Conservation (phyloP, 2,329 filamentous ascomycete genomes). For the Cladophialophora psammophila region DNA sequence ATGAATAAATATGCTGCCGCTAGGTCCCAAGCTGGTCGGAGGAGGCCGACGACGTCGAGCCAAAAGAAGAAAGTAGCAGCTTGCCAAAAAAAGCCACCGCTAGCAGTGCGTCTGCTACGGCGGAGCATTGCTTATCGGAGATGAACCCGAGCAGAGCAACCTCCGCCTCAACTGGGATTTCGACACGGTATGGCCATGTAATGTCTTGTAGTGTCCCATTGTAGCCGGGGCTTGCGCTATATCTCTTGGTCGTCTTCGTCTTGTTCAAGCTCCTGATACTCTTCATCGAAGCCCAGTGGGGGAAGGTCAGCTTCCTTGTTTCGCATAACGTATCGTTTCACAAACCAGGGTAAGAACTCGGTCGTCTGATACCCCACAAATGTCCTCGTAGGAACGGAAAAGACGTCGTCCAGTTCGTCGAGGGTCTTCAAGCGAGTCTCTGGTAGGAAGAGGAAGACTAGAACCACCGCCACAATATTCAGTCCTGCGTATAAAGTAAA, state of each 20-base stretch:
- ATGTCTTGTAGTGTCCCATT: background rate
- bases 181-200: background rate
- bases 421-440: slow-evolving; percentile 60
- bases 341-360: slow-evolving; percentile 64
- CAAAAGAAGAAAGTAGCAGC: slow-evolving; percentile 15
- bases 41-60: slow-evolving; percentile 20
- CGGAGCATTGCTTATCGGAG: slow-evolving; percentile 17
- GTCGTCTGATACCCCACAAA: slow-evolving; percentile 63
- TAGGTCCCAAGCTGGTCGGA: slow-evolving; percentile 15
- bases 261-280: slow-evolving; percentile 32
- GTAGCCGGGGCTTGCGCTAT: background rate
- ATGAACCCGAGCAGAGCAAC: background rate
- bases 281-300: slow-evolving; percentile 47
- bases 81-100: background rate
- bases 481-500: slow-evolving; percentile 54
- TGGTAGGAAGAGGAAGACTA: slow-evolving; percentile 66
- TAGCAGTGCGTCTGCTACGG: slow-evolving; percentile 16
- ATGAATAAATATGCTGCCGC: slow-evolving; percentile 16
- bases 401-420: slow-evolving; percentile 60
- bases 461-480: slow-evolving; percentile 64
- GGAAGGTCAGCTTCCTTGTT: slow-evolving; percentile 55
- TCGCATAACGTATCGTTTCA: slow-evolving; percentile 63
- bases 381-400: slow-evolving; percentile 56
- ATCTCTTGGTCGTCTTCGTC: slow-evolving; percentile 27
- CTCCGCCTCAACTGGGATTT: background rate